These are phyloP conservation scores for Piedraia hortae DNA, from an alignment of 2,329 filamentous ascomycete species.

Conservation along the genomic window DNA sequence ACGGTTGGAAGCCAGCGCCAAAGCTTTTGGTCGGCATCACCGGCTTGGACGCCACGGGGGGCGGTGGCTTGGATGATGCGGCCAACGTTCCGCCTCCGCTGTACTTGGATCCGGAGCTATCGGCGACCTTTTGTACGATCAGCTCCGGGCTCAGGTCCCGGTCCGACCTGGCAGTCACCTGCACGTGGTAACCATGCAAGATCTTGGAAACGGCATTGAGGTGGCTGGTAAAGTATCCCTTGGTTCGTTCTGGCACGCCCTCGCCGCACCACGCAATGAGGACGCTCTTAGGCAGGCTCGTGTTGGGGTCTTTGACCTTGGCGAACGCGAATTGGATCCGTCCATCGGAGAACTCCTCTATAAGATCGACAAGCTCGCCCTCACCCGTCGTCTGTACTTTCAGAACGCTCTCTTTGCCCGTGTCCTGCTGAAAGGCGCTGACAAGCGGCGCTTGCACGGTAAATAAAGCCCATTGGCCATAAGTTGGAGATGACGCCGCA, in stretches of 20 bases:
- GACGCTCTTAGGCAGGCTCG: slow-evolving; percentile 64
- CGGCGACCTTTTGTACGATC: slow-evolving; percentile 79
- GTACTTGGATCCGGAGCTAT: slow-evolving; percentile 89
- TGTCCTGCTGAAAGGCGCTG: slow-evolving; percentile 70
- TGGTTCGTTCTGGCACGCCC: slow-evolving; percentile 91
- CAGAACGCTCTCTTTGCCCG: slow-evolving; percentile 73
- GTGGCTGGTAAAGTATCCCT: slow-evolving; percentile 95
- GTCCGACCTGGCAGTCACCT: slow-evolving; percentile 84
- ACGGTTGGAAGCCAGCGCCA: slow-evolving; percentile 34
- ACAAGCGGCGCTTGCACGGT: slow-evolving; percentile 74
- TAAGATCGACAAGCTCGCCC: slow-evolving; percentile 65
- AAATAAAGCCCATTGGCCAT: slow-evolving; percentile 81
- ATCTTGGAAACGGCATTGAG: slow-evolving; percentile 69
- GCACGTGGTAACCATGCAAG: slow-evolving; percentile 86
- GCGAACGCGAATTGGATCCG: slow-evolving; percentile 91
- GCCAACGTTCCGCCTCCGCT: slow-evolving; percentile 31
- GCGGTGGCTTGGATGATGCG: slow-evolving; percentile 27
- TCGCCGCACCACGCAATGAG: slow-evolving; percentile 93
- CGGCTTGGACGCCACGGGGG: slow-evolving; percentile 62
- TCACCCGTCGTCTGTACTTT: slow-evolving; percentile 88
- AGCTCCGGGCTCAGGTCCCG: slow-evolving; percentile 62
- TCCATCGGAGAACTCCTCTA: slow-evolving; percentile 92
- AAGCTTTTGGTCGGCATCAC: slow-evolving; percentile 53
- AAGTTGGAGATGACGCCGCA: slow-evolving; percentile 44
- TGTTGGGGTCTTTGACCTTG: slow-evolving; percentile 90